Percentiles rank a stretch among this genome's conserved stretches.
Conservation (phyloP, 371 early-diverging fungal species). For the Fennellomyces sp. region DNA sequence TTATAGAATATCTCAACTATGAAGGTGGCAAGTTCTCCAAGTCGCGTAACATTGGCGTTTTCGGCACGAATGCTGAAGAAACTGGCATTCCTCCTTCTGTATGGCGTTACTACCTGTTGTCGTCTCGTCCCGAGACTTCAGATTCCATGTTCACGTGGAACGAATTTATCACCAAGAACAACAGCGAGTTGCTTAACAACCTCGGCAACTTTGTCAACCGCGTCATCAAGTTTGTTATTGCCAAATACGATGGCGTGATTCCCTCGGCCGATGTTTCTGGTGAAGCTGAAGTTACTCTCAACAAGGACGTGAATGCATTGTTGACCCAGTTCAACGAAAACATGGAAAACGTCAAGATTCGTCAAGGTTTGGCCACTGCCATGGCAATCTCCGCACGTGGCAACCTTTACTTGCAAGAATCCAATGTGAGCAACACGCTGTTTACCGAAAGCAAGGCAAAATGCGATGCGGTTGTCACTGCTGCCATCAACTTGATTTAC, state of each 20-base stretch:
- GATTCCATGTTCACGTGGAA: conserved; percentile 97
- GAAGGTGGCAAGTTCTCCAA: conserved; percentile 99
- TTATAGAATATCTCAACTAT: conserved; percentile 96
- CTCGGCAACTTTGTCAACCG: conserved; percentile 99
- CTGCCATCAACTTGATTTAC: conserved; percentile 87
- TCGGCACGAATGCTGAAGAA: conserved; percentile 96
- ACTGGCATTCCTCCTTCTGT: conserved; percentile 93
- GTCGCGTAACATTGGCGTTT: conserved; percentile 97
- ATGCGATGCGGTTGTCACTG: conserved; percentile 87
- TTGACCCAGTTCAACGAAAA: conserved; percentile 78
- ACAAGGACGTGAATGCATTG: conserved; percentile 83
- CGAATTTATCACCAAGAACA: conserved; percentile 94
- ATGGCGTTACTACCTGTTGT: conserved; percentile 99
- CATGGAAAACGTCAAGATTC: conserved; percentile 88
- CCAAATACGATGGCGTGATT: conserved; percentile 83
- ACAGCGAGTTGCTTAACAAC: conserved; percentile 96
- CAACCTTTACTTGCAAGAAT: conserved; percentile 95
- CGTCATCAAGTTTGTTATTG: conserved; percentile 90
- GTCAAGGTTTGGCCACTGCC: conserved; percentile 81
- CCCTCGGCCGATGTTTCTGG: conserved; percentile 63
- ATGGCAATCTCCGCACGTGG: conserved; percentile 96
- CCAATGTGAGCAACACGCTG: conserved; percentile 86
- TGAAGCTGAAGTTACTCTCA: conserved; percentile 60
- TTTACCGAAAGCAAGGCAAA: conserved; percentile 75
- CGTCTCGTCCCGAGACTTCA: conserved; percentile 96